Conservation (phyloP, 805 yeast genomes). For the Metschnikowia hibisci region DNA sequence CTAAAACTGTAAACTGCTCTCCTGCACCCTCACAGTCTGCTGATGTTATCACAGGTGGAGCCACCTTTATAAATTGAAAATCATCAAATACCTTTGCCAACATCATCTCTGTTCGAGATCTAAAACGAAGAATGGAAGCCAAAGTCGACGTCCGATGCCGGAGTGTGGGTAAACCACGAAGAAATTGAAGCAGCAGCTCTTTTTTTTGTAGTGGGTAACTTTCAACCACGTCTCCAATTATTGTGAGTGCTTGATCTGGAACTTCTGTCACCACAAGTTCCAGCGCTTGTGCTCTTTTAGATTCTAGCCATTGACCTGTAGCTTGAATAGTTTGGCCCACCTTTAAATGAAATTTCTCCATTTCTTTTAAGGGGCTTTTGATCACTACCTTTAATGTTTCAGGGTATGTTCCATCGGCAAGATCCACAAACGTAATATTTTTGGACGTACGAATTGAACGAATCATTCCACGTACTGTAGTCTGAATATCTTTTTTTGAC, state of each 20-base stretch:
- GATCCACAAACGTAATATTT: constrained; percentile 72
- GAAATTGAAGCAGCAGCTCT: constrained; percentile 56
- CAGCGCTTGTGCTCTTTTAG: constrained; percentile 31
- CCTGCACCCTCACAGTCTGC: constrained; percentile 99
- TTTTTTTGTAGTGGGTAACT: constrained; percentile 84
- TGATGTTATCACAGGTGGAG: constrained; percentile 83
- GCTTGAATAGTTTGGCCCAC: constrained; percentile 42
- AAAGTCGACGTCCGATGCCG: constrained; percentile 71
- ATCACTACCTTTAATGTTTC: constrained; percentile 49
- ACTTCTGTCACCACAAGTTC: constrained; percentile 27
- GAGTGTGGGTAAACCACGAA: constrained; percentile 70
- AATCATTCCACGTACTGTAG: constrained; percentile 58
- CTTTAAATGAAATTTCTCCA: constrained; percentile 36
- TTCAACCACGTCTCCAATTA: constrained; percentile 61
- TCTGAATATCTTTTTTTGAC: not conserved
- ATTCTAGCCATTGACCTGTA: constrained; percentile 31
- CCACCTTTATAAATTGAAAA: constrained; percentile 61
- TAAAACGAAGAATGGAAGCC: constrained; percentile 62
- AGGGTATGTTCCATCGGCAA: constrained; percentile 71
- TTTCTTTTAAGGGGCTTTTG: constrained; percentile 22
- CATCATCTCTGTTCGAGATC: constrained; percentile 61
- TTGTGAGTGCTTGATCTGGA: constrained; percentile 25
- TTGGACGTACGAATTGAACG: constrained; percentile 68
- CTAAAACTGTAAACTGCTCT: constrained; percentile 66
- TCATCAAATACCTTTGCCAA: constrained; percentile 52